Base-by-base conservation (phyloP, 129 eudicot species). In the Arctium lappa region DNA sequence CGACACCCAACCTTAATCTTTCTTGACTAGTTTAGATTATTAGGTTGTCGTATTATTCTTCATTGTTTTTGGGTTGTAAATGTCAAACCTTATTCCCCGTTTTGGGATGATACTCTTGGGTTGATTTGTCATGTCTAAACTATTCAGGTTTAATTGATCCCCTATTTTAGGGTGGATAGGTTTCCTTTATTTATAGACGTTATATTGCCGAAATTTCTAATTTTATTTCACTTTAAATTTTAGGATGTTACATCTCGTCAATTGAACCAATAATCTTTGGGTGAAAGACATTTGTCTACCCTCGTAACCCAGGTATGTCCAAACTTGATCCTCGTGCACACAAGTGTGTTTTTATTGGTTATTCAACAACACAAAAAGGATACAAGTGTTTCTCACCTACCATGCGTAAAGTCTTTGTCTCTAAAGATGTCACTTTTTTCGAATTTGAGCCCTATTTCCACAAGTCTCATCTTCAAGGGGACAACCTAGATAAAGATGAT, bases 311-410 rank as follows among this genome's bases (percentile, higher is more conserved):
- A 10, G 16, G 22, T 29, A 10, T 8, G 44, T 32, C 42, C 18
- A 72, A 72, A 72, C 76, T 72, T 72, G 73, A 78, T 60, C 81
- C 53, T 29, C 44, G 46, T 18, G 81, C 68, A 16, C 63, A 11
- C 13, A 69, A 79, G 66, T 79, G 65, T 34, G 62, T 65, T 8
- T 36, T 78, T 79, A 56, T 62, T 6, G 77, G 77, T 13, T 62
- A 56, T 73, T 78, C 73, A 8, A 34, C 56, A 7, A 66, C 82
- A 15, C 33, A 66, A 79, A 22, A 79, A 33, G 82, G 82, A 8
- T 68, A 79, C 18, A 37, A 65, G 74, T 79, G 75, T 37, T 68
- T 30, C 27, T 16, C 33, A 30, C 72, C 81, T 62, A 22, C 30
- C 39, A 1, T 46, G 7, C 27, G 6, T 12, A 30, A 77, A 34